Conservation (phyloP, 129 eudicot species). For the Flaveria brownii region DNA sequence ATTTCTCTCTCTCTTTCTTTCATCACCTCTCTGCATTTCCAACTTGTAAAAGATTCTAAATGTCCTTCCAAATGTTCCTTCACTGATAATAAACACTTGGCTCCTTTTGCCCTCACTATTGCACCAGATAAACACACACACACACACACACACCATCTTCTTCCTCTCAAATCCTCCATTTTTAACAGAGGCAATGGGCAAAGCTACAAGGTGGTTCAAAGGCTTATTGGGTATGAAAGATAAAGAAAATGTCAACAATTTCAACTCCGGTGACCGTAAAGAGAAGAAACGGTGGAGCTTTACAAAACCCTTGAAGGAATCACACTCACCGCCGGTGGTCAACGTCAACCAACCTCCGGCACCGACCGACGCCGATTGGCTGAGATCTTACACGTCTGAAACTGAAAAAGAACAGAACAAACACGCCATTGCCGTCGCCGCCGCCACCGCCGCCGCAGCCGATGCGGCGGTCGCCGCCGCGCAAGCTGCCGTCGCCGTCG, state of each 20-base stretch:
- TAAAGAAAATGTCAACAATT: slow-evolving; percentile 52
- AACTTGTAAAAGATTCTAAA: slow-evolving; percentile 54
- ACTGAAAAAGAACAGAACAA: slow-evolving; percentile 70
- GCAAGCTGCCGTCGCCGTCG: slow-evolving; percentile 94
- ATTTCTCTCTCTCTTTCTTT: slow-evolving; percentile 27
- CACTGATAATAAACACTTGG: slow-evolving; percentile 32
- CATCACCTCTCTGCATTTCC: slow-evolving; percentile 52
- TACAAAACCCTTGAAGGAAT: slow-evolving; percentile 51
- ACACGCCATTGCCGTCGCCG: slow-evolving; percentile 97
- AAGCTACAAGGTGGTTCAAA: slow-evolving; percentile 79
- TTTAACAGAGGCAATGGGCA: slow-evolving; percentile 56
- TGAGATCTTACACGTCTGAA: slow-evolving; percentile 57
- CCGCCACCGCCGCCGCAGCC: slow-evolving; percentile 92
- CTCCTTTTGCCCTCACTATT: slow-evolving; percentile 14
- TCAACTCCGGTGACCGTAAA: slow-evolving; percentile 45
- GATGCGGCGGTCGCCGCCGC: slow-evolving; percentile 97
- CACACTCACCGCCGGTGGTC: slow-evolving; percentile 35
- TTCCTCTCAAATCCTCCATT: slow-evolving; percentile 17
- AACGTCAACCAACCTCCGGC: no score
- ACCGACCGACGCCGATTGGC: slow-evolving; percentile 39
- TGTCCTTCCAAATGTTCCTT: slow-evolving; percentile 39
- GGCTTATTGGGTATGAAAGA: slow-evolving; percentile 81
- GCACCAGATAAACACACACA: not conserved
- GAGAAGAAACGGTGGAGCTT: slow-evolving; percentile 76
- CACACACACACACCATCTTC: not conserved